Percentiles rank a stretch among this genome's conserved stretches.
phyloP scores from a whole-genome alignment of 106 monocot species.

The Apostasia ramifera region DNA sequence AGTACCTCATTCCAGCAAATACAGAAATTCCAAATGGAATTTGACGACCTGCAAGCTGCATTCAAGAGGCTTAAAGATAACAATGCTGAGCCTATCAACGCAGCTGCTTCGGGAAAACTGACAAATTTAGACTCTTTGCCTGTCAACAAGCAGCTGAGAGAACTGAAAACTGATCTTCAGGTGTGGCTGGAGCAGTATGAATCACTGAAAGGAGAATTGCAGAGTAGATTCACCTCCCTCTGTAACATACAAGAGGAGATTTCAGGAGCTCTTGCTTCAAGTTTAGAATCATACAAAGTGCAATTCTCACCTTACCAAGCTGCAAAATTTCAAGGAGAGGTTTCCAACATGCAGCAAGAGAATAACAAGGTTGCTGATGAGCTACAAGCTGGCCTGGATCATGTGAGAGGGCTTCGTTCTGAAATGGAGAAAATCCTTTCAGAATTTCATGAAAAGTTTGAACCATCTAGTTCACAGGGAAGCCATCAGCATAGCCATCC shows the following conservation, averaged over 20 bases:
- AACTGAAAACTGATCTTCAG: constrained; percentile 51
- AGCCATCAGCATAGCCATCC: constrained; percentile 16
- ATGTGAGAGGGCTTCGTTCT: constrained; percentile 35
- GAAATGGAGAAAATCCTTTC: constrained; percentile 46
- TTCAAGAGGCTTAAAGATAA: constrained; percentile 25
- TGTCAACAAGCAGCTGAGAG: constrained; percentile 40
- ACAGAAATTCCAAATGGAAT: constrained; percentile 41
- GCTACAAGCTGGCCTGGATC: constrained; percentile 53
- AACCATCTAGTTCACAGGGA: constrained; percentile 21
- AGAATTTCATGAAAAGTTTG: constrained; percentile 28
- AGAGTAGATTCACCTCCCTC: constrained; percentile 48
- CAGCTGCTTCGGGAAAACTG: neutral
- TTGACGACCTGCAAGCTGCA: constrained; percentile 31
- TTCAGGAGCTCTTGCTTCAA: constrained; percentile 22
- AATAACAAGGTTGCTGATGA: constrained; percentile 70
- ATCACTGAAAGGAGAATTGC: constrained; percentile 44
- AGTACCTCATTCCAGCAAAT: constrained; percentile 72
- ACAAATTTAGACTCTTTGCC: constrained; percentile 17
- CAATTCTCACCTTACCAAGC: constrained; percentile 58
- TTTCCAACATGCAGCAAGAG: constrained; percentile 77
- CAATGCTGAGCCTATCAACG: constrained; percentile 7
- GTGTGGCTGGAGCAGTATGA: constrained; percentile 75
- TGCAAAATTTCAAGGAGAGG: constrained; percentile 74
- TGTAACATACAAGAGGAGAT: constrained; percentile 60
- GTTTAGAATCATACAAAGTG: constrained; percentile 20